These are phyloP conservation scores for Durio zibethinus DNA, from an alignment of 345 rosid genomes.

Conservation along the genomic window DNA sequence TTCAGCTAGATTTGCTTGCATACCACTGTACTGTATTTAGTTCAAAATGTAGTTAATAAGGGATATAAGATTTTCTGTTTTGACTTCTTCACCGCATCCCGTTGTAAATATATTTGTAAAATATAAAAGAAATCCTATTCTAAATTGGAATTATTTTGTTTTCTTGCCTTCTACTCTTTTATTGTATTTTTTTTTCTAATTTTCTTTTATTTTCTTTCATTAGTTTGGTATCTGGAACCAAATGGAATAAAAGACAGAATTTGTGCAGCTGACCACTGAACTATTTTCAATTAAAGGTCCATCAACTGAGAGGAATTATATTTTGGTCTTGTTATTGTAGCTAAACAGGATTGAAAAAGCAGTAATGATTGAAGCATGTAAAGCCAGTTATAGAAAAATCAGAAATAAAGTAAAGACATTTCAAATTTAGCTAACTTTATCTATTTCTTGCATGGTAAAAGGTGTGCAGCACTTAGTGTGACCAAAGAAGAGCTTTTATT, in stretches of 20 bases:
- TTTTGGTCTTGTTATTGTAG: not conserved
- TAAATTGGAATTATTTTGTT: not conserved
- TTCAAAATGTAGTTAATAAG: constrained; percentile 5
- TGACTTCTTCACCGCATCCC: not conserved
- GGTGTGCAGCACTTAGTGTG: not conserved
- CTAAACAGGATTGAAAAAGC: not conserved
- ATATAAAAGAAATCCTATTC: not conserved
- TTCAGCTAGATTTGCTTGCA: not conserved
- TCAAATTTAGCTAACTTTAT: not conserved
- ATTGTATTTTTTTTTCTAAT: not conserved
- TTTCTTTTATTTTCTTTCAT: not conserved
- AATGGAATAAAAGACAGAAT: not conserved
- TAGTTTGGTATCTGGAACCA: not conserved
- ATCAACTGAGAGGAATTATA: not conserved
- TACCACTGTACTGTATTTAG: not conserved
- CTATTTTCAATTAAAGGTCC: not conserved
- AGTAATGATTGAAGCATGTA: not conserved
- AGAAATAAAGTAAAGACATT: not conserved
- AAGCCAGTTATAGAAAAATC: not conserved
- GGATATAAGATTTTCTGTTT: not conserved
- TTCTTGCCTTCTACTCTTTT: not conserved
- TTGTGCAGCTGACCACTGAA: not conserved
- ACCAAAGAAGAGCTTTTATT: not conserved
- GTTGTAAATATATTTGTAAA: constrained; percentile 4
- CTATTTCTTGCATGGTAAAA: no score